A percentile compares a stretch with the other conserved stretches of the same genome.
Conservation (phyloP, 768 basidiomycete species). For the Pisolithus marmoratus region DNA sequence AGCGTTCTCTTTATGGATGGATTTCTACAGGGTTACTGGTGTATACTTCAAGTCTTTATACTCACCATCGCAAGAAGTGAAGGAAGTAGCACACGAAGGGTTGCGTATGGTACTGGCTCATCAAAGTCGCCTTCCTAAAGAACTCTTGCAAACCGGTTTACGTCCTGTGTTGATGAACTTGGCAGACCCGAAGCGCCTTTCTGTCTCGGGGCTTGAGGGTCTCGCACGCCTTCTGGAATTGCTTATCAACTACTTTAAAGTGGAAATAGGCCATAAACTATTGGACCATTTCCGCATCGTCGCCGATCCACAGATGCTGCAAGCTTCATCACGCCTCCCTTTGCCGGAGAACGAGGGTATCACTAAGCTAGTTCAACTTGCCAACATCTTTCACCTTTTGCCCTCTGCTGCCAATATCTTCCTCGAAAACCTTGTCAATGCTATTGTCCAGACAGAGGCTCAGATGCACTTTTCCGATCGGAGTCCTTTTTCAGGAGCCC, state of each 20-base stretch:
- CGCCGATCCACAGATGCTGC: constrained; percentile 82
- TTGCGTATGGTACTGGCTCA: constrained; percentile 83
- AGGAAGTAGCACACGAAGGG: constrained; percentile 92
- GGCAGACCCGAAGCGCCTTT: constrained; percentile 91
- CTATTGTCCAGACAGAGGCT: constrained; percentile 88
- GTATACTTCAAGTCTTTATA: constrained; percentile 99
- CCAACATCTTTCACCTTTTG: constrained; percentile 95
- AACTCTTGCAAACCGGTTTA: constrained; percentile 89
- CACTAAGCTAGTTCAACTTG: constrained; percentile 87
- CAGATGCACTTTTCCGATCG: constrained; percentile 84
- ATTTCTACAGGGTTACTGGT: constrained; percentile 66
- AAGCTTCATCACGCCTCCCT: constrained; percentile 72
- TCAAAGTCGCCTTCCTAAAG: constrained; percentile 90
- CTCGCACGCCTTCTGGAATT: constrained; percentile 90
- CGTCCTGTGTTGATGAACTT: constrained; percentile 97
- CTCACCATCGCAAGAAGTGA: constrained; percentile 84
- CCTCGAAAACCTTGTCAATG: constrained; percentile 78
- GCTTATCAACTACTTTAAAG: constrained; percentile 98
- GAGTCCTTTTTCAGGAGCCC: constrained; percentile 91
- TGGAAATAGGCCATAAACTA: constrained; percentile 96
- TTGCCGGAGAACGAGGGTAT: constrained; percentile 86
- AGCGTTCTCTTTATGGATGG: constrained; percentile 2
- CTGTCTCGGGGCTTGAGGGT: constrained; percentile 88
- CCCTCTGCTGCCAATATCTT: constrained; percentile 92
- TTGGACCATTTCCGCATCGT: constrained; percentile 93